Conservation (phyloP, 805 yeast genomes). For the Ogataea polymorpha region DNA sequence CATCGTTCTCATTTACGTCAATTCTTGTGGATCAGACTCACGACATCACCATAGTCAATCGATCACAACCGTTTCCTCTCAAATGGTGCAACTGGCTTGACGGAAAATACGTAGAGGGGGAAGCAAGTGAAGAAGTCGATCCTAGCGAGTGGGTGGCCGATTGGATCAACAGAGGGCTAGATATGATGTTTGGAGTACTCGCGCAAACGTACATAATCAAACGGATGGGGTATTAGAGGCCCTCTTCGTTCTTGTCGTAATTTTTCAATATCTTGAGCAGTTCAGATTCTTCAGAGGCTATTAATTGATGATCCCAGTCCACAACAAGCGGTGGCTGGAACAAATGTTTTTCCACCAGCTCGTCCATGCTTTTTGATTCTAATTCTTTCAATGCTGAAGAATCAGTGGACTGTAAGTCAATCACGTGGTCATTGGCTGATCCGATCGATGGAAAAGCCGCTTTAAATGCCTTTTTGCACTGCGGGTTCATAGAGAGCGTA, state of each 20-base stretch:
- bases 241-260: conserved; percentile 28
- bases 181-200: conserved; percentile 74
- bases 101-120: conserved; percentile 31
- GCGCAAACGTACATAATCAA: conserved; percentile 89
- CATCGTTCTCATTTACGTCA: conserved; percentile 71
- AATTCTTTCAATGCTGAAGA: conserved; percentile 3
- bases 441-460: conserved; percentile 30
- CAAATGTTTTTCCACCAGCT: conserved; percentile 22
- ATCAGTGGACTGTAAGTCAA: conserved; percentile 22
- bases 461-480: conserved; percentile 28
- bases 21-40: conserved; percentile 78
- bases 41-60: conserved; percentile 65
- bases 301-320: conserved; percentile 57
- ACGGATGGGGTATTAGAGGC: conserved; percentile 66
- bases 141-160: conserved; percentile 81
- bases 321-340: conserved; percentile 50
- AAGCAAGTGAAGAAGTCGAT: conserved; percentile 42
- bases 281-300: conserved; percentile 47
- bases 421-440: conserved; percentile 13
- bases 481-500: conserved; percentile 27
- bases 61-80: conserved; percentile 86
- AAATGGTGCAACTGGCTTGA: conserved; percentile 95
- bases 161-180: conserved; percentile 78
- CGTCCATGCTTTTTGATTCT: conserved; percentile 18
- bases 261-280: conserved; percentile 43